Percentiles rank a stretch among this genome's conserved stretches.
These are phyloP conservation scores for Candida pseudocylindracea DNA, from an alignment of 1,139 yeast species.

Conservation along the genomic window DNA sequence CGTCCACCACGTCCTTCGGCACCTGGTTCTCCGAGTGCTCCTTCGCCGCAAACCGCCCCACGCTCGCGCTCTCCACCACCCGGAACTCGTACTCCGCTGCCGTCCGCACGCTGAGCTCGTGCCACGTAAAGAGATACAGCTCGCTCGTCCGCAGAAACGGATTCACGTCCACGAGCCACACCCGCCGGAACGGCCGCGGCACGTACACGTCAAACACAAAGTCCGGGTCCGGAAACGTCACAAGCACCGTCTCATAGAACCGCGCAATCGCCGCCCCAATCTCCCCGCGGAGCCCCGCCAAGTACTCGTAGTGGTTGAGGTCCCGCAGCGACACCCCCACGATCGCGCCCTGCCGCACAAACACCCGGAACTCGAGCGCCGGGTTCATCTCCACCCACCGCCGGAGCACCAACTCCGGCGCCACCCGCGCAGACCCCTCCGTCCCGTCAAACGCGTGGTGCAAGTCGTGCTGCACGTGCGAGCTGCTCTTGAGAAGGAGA, in stretches of 20 bases:
- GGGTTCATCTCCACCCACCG: slow-evolving; percentile 74
- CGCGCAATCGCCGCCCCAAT: slow-evolving; percentile 24
- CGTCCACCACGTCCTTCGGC: slow-evolving; percentile 78
- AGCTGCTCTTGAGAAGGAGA: slow-evolving; percentile 62
- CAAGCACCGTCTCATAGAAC: slow-evolving; percentile 21
- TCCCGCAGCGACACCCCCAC: slow-evolving; percentile 75
- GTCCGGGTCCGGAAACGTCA: slow-evolving; percentile 5
- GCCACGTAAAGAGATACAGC: slow-evolving; percentile 63
- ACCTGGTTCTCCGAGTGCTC: slow-evolving; percentile 84
- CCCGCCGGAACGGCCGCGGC: slow-evolving; percentile 47
- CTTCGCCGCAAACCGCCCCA: slow-evolving; percentile 53
- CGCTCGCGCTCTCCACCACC: slow-evolving; percentile 39
- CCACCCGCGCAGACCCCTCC: slow-evolving; percentile 3
- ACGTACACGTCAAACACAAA: slow-evolving; percentile 56
- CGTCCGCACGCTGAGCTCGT: slow-evolving; percentile 26
- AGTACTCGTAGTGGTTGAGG: slow-evolving; percentile 54
- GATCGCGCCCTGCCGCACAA: slow-evolving; percentile 37
- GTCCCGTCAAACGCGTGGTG: slow-evolving; percentile 41
- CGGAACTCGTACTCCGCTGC: slow-evolving; percentile 26
- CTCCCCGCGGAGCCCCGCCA: slow-evolving; percentile 21
- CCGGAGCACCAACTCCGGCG: slow-evolving; percentile 43
- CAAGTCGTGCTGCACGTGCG: slow-evolving; percentile 70
- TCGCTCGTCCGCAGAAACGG: slow-evolving; percentile 69
- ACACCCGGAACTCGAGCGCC: slow-evolving; percentile 75
- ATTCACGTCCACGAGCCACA: slow-evolving; percentile 61